These are phyloP conservation scores for Abrus precatorius DNA, from an alignment of 306 rosid species.

Conservation along the genomic window DNA sequence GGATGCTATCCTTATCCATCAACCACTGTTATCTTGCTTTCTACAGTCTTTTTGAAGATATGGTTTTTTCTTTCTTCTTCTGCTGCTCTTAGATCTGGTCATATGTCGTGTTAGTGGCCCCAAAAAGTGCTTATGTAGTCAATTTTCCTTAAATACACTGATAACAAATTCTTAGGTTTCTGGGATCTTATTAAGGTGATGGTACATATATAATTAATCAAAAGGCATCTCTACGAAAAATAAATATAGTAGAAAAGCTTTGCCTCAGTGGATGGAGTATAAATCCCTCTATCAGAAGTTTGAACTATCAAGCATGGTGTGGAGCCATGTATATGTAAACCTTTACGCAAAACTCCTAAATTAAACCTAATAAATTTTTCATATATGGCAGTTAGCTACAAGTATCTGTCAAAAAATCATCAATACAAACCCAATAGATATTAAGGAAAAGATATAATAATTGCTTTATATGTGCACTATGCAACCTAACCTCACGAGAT, in stretches of 20 bases:
- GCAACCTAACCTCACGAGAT: constrained; percentile 31
- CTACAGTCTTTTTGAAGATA: constrained; percentile 35
- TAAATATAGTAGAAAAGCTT: constrained; percentile 24
- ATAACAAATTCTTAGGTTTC: constrained; percentile 17
- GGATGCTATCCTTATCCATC: constrained; percentile 60
- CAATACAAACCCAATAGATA: neutral
- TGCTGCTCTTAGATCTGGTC: constrained; percentile 3
- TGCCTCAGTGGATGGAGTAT: constrained; percentile 52
- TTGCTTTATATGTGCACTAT: constrained; percentile 13
- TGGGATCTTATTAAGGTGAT: constrained; percentile 37
- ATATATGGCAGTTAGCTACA: neutral
- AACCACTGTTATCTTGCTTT: constrained; percentile 27
- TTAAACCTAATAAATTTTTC: constrained; percentile 29
- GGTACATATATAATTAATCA: neutral
- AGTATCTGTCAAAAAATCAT: neutral
- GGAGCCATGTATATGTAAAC: neutral
- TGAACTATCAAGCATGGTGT: constrained; percentile 36
- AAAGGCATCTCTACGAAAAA: constrained; percentile 2
- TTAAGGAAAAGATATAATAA: constrained; percentile 17
- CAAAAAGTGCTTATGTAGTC: constrained; percentile 38
- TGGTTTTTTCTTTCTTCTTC: constrained; percentile 26
- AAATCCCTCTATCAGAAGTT: constrained; percentile 37
- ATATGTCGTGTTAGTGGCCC: constrained; percentile 37
- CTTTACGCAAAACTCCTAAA: constrained; percentile 45
- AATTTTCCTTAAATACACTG: constrained; percentile 33